Evolutionary conservation across 2,329 filamentous ascomycete genomes (phyloP).

Genomic region (Aspergillus clavatus): DNA sequence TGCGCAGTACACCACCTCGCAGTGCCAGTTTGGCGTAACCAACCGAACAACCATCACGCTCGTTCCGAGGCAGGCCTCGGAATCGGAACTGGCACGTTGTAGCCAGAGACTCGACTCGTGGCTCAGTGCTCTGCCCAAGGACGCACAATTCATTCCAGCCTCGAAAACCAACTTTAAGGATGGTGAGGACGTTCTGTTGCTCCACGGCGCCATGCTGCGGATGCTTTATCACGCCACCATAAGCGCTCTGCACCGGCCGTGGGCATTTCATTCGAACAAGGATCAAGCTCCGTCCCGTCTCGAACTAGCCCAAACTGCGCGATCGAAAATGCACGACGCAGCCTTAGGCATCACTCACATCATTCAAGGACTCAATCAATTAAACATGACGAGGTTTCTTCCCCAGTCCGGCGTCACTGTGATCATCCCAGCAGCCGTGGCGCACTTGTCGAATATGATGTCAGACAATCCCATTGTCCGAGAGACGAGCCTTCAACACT

Average conservation of each 20-base stretch:
- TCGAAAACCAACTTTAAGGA: conserved; percentile 53
- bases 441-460: conserved; percentile 82
- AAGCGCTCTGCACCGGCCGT: conserved; percentile 81
- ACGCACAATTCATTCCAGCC: conserved; percentile 64
- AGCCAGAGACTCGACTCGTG: conserved; percentile 71
- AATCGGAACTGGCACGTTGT: conserved; percentile 69
- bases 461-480: conserved; percentile 65
- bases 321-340: conserved; percentile 72
- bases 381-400: conserved; percentile 67
- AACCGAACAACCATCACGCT: conserved; percentile 74
- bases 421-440: conserved; percentile 80
- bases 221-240: conserved; percentile 88
- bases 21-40: conserved; percentile 64
- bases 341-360: conserved; percentile 77
- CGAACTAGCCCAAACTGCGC: conserved; percentile 66
- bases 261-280: conserved; percentile 61
- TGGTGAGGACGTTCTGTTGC: conserved; percentile 45
- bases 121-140: conserved; percentile 63
- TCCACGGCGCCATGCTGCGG: conserved; percentile 78
- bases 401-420: conserved; percentile 84
- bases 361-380: conserved; percentile 65
- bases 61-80: conserved; percentile 73
- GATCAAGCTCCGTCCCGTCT: conserved; percentile 42
- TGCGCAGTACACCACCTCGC: conserved; percentile 81
- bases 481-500: conserved; percentile 66